Percentiles rank a stretch among this genome's conserved stretches.
These are phyloP conservation scores for Tillandsia fasciculata DNA, from an alignment of 176 grass and related monocot genomes.

Conservation along the genomic window DNA sequence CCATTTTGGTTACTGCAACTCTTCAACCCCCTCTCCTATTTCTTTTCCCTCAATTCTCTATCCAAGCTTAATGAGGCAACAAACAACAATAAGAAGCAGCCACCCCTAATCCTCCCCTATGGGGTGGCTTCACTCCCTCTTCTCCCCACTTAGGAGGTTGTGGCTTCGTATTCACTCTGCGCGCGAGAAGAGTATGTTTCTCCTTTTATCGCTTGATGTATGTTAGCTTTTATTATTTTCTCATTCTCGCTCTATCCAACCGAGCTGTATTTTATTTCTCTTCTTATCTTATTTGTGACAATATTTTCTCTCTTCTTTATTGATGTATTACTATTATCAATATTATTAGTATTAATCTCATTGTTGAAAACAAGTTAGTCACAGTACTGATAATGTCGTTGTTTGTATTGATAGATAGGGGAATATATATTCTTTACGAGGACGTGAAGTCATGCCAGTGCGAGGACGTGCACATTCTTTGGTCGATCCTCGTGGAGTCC, in stretches of 20 bases:
- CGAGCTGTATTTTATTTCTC: not conserved
- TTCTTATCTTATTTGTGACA: too few relatives aligned
- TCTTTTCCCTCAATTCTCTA: constrained; percentile 20
- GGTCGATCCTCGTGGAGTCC: constrained; percentile 75
- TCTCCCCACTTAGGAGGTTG: constrained; percentile 58
- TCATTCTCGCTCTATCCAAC: not conserved
- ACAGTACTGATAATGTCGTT: not conserved
- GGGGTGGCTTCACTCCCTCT: constrained; percentile 71
- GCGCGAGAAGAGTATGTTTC: constrained; percentile 40
- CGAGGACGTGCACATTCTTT: constrained; percentile 68
- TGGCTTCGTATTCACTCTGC: constrained; percentile 46
- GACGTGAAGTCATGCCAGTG: constrained; percentile 64
- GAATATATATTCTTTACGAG: constrained; percentile 69
- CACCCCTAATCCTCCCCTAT: constrained; percentile 19
- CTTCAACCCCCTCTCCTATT: constrained; percentile 1
- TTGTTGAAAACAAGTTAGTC: not conserved
- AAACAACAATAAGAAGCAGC: not conserved
- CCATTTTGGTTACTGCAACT: constrained; percentile 35
- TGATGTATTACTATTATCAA: too few relatives aligned
- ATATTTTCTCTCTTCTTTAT: too few relatives aligned
- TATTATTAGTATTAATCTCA: too few relatives aligned
- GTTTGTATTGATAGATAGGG: constrained; percentile 35
- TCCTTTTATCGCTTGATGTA: not conserved
- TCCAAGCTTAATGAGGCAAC: not conserved
- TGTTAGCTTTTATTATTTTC: constrained; percentile 4